Percentiles rank a stretch among this genome's conserved stretches.
These are phyloP conservation scores for Volvariella surrecta DNA, from an alignment of 1,284 basidiomycete genomes.

Conservation along the genomic window DNA sequence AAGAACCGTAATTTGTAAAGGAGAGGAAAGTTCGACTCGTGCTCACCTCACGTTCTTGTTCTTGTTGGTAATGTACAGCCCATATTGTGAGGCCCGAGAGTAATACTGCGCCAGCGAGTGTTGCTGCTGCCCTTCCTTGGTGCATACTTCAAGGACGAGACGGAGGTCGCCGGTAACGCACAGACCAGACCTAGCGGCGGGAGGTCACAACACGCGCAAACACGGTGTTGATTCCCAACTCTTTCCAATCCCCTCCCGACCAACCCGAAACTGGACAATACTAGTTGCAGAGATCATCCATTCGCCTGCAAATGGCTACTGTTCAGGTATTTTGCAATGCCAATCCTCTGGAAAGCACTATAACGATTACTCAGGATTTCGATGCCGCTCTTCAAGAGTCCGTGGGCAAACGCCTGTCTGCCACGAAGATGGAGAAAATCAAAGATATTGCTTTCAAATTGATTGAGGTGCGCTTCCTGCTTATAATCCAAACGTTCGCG, in stretches of 20 bases:
- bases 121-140: constrained; percentile 73
- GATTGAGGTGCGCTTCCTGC: constrained; percentile 52
- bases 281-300: background rate
- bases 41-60: constrained; percentile 73
- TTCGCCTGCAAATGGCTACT: constrained; percentile 19
- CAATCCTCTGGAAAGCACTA: background rate
- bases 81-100: constrained; percentile 73
- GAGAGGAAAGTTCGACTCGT: background rate
- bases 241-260: constrained; percentile 3
- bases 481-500: background rate
- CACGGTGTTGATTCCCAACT: constrained; percentile 9
- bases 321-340: constrained; percentile 20
- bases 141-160: constrained; percentile 16
- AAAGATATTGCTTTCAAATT: constrained; percentile 66
- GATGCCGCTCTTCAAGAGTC: constrained; percentile 72
- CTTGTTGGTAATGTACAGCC: constrained; percentile 89
- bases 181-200: constrained; percentile 16
- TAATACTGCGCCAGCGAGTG: constrained; percentile 62
- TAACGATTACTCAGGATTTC: constrained; percentile 49
- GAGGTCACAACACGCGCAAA: constrained; percentile 8
- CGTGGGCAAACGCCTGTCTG: constrained; percentile 75
- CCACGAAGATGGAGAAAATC: constrained; percentile 71
- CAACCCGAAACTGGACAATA: constrained; percentile 2
- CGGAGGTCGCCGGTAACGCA: constrained; percentile 10
- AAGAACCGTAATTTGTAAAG: background rate